Base-by-base conservation (phyloP, 2,329 filamentous ascomycete species). In the Chalaropsis thielavioides region DNA sequence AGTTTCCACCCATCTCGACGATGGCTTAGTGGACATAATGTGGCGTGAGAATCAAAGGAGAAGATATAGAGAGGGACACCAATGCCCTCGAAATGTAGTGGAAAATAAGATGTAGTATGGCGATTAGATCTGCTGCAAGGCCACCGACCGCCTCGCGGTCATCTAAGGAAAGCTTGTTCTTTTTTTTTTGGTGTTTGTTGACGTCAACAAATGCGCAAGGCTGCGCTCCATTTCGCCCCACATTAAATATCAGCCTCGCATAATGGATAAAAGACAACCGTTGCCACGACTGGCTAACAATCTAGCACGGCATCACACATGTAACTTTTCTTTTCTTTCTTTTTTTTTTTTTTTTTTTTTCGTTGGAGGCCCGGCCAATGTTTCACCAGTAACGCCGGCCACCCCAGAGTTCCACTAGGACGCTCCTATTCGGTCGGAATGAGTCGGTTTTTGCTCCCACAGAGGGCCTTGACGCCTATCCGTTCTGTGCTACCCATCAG, bases 1-100 rank as follows among this genome's bases (percentile, higher is more conserved):
- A 58, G 88, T 85, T 71, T 91, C 83, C 69, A 89, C 90, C 94
- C 94, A 99, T 75, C 92, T 85, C 62, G 92, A 96, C 73, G 83
- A 85, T 10, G 76, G 74, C 72, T 79, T 81, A 71, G 78, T 78
- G 60, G 84, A 80, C 84, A 88, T 88, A 8, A 10, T 58, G 31
- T 27, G 10, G 15, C 15, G 54, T 38, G 8, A n/a, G 27, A 5
- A 38, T 17, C 19, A 31, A n/a, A n/a, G 54, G 17, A 2, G 11
- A 11, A 51, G 15, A 27, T 22, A 54, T 58, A 19, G 27, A 35
- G 1, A 13, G 31, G 2, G 31, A 54, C 2, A 13, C 27, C 6
- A 13, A 19, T 40, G 51, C 31, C 22, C 15, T 41, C 6, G 24
- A 40, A 63, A 43, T 24, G 19, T 4, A 63, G 27, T 24, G 15